Evolutionary conservation across 2,329 filamentous ascomycete species (phyloP).

Genomic region (Alternaria brassicicola): DNA sequence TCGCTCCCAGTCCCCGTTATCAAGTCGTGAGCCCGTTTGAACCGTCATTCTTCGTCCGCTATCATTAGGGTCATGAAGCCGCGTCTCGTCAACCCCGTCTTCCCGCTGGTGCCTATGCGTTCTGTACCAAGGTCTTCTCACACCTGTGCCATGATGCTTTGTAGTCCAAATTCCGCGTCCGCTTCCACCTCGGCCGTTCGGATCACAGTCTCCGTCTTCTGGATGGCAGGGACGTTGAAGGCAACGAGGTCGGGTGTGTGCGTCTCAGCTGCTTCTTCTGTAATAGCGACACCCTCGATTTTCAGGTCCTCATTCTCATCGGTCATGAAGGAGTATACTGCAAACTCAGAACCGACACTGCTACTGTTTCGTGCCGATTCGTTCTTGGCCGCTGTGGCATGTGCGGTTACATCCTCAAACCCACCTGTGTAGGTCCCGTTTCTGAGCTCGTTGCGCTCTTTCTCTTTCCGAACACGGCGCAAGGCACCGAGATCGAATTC

Average conservation of each 20-base stretch:
- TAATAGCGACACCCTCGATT: slow-evolving; percentile 59
- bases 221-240: background rate
- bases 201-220: slow-evolving; percentile 4
- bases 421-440: slow-evolving; percentile 23
- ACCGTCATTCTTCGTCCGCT: background rate
- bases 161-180: slow-evolving; percentile 16
- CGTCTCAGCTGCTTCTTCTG: slow-evolving; percentile 61
- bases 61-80: background rate
- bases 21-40: background rate
- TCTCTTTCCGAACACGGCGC: slow-evolving; percentile 34
- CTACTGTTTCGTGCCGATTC: slow-evolving; percentile 1
- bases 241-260: slow-evolving; percentile 48
- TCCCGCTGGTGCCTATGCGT: background rate
- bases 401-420: slow-evolving; percentile 16
- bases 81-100: background rate
- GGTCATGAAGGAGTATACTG: slow-evolving; percentile 30
- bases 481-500: slow-evolving; percentile 38
- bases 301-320: slow-evolving; percentile 54
- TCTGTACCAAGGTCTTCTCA: slow-evolving; percentile 7
- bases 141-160: slow-evolving; percentile 39
- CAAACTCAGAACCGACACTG: slow-evolving; percentile 26
- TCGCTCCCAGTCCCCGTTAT: background rate
- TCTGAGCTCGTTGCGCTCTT: slow-evolving; percentile 32
- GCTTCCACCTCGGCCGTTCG: slow-evolving; percentile 3
- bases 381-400: background rate